These are phyloP conservation scores for Neurospora africana DNA, from an alignment of 495 filamentous ascomycete species.

Conservation along the genomic window DNA sequence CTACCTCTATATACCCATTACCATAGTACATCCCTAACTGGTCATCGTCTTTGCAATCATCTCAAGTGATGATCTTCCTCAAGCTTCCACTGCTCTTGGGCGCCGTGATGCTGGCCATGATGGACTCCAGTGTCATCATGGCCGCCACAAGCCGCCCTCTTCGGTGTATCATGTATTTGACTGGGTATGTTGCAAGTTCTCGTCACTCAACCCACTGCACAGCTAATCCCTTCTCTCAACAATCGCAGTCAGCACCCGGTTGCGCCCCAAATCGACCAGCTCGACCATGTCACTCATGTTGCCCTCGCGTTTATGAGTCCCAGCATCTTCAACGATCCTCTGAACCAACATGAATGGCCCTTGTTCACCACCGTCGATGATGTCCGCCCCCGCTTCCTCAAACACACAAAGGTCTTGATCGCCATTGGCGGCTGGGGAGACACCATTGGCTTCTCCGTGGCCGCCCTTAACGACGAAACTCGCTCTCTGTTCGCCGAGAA, in stretches of 20 bases:
- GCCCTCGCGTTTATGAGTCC: slow-evolving; percentile 59
- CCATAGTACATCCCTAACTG: not conserved
- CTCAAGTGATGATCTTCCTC: not conserved
- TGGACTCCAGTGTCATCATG: slow-evolving; percentile 4
- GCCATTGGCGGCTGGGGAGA: slow-evolving; percentile 72
- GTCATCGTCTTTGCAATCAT: not conserved
- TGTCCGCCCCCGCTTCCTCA: slow-evolving; percentile 46
- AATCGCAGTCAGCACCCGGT: slow-evolving; percentile 40
- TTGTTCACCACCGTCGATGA: slow-evolving; percentile 49
- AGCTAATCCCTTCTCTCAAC: not conserved
- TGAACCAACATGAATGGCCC: slow-evolving; percentile 39
- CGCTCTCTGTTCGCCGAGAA: slow-evolving; percentile 53
- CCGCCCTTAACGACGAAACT: slow-evolving; percentile 41
- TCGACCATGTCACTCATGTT: slow-evolving; percentile 48
- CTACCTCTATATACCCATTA: not conserved
- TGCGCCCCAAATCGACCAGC: slow-evolving; percentile 34
- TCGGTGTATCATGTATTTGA: slow-evolving; percentile 51
- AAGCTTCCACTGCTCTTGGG: not conserved
- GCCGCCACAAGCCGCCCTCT: slow-evolving; percentile 12
- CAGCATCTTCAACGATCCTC: slow-evolving; percentile 46
- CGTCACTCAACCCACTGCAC: not conserved
- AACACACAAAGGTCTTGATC: slow-evolving; percentile 53
- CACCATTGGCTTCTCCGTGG: slow-evolving; percentile 48
- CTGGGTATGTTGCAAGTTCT: slow-evolving; percentile 31
- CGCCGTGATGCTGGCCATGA: not conserved